These are phyloP conservation scores for Austroboletus niveus DNA, from an alignment of 1,284 basidiomycete genomes.

Conservation along the genomic window DNA sequence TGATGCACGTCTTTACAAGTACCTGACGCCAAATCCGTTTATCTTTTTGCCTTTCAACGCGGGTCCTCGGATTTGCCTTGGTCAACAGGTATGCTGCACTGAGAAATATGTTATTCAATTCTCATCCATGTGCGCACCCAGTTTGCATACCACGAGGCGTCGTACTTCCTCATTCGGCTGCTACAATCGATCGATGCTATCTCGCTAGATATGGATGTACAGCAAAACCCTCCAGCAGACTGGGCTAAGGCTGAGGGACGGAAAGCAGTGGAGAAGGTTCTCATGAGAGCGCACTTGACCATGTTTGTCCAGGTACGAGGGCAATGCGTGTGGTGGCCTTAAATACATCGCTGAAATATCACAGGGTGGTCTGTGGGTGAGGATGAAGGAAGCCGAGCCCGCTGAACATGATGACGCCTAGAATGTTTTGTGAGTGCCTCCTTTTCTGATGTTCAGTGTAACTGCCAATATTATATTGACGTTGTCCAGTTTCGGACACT, in stretches of 20 bases:
- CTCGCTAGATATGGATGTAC: slow-evolving; percentile 26
- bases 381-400: slow-evolving; percentile 18
- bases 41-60: slow-evolving; percentile 52
- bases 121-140: slow-evolving; percentile 2
- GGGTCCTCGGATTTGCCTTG: slow-evolving; percentile 48
- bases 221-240: slow-evolving; percentile 27
- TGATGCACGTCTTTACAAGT: slow-evolving; percentile 36
- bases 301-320: slow-evolving; percentile 41
- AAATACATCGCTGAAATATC: not conserved
- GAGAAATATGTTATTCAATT: not conserved
- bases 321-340: not conserved
- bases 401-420: not conserved
- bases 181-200: slow-evolving; percentile 38
- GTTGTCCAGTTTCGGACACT: too few species aligned
- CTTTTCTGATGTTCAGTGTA: too few species aligned
- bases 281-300: slow-evolving; percentile 44
- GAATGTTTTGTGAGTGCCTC: too few species aligned
- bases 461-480: too few species aligned
- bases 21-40: slow-evolving; percentile 35
- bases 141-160: slow-evolving; percentile 42
- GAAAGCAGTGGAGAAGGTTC: slow-evolving; percentile 29
- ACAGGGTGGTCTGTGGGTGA: slow-evolving; percentile 28
- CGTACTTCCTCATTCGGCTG: slow-evolving; percentile 39
- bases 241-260: slow-evolving; percentile 26
- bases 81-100: slow-evolving; percentile 38